Evolutionary conservation across 495 filamentous ascomycete species (phyloP).

Genomic region (Penicilliopsis zonata): DNA sequence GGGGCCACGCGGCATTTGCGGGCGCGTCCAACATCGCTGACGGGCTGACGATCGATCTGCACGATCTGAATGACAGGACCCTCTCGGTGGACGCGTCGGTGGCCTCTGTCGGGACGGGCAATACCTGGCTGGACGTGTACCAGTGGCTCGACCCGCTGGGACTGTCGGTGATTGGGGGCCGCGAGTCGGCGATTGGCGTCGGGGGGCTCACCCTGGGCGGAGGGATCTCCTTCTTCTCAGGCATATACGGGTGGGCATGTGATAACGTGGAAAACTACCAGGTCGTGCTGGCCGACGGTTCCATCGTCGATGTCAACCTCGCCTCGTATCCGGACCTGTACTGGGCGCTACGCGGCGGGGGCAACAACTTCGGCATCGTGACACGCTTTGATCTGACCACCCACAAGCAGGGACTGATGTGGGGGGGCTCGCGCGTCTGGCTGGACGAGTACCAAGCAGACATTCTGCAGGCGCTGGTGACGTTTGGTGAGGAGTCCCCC

Average conservation of each 20-base stretch:
- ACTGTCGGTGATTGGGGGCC: conserved; percentile 37
- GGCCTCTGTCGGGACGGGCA: conserved; percentile 35
- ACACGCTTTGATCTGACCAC: conserved; percentile 18
- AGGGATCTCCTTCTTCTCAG: conserved; percentile 19
- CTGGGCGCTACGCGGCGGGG: conserved; percentile 24
- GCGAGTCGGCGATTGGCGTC: conserved; percentile 30
- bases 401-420: conserved; percentile 21
- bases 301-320: conserved; percentile 18
- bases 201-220: conserved; percentile 11
- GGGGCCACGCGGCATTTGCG: conserved; percentile 34
- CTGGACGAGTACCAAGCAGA: too few species aligned
- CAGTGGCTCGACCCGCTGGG: conserved; percentile 27
- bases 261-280: conserved; percentile 22
- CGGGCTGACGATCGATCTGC: conserved; percentile 42
- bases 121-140: conserved; percentile 39
- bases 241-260: conserved; percentile 16
- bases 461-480: too few species aligned
- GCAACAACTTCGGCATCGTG: conserved; percentile 27
- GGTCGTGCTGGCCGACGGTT: conserved; percentile 20
- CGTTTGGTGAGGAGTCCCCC: too few species aligned
- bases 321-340: conserved; percentile 15
- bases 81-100: conserved; percentile 21
- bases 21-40: conserved; percentile 41
- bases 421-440: too few species aligned
- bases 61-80: conserved; percentile 26